Conservation (phyloP, 2,329 filamentous ascomycete genomes). For the Fusarium guadeloupense region DNA sequence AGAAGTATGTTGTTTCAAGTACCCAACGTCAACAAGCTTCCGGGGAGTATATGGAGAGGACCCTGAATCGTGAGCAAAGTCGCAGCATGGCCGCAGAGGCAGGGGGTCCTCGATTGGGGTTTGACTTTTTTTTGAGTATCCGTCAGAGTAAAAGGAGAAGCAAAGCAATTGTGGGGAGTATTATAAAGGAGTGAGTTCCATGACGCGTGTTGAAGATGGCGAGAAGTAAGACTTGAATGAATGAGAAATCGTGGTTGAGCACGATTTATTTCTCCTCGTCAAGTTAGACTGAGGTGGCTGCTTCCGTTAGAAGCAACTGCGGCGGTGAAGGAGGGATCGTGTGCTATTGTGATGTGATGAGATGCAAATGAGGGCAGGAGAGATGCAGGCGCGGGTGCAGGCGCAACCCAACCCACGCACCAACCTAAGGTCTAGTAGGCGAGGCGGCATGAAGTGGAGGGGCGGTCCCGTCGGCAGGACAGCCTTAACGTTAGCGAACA, state of each 20-base stretch:
- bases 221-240: conserved; percentile 27
- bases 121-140: too few species aligned
- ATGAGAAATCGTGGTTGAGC: conserved; percentile 44
- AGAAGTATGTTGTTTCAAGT: conserved; percentile 22
- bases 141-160: conserved; percentile 20
- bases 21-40: conserved; percentile 36
- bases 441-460: conserved; percentile 28
- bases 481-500: conserved; percentile 12
- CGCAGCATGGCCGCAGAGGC: conserved; percentile 47
- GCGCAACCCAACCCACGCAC: too few species aligned
- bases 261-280: conserved; percentile 26
- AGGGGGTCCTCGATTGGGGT: conserved; percentile 24
- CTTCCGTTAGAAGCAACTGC: conserved; percentile 25
- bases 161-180: conserved; percentile 34
- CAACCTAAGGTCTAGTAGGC: not conserved
- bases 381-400: conserved; percentile 2
- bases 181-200: conserved; percentile 33
- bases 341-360: conserved; percentile 31
- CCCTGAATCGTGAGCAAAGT: conserved; percentile 39
- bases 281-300: conserved; percentile 8
- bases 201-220: conserved; percentile 29
- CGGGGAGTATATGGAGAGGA: conserved; percentile 37
- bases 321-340: conserved; percentile 34
- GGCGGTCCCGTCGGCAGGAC: conserved; percentile 27
- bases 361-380: conserved; percentile 33